phyloP scores from a whole-genome alignment of 2,329 filamentous ascomycete species.

The Trichoderma breve region DNA sequence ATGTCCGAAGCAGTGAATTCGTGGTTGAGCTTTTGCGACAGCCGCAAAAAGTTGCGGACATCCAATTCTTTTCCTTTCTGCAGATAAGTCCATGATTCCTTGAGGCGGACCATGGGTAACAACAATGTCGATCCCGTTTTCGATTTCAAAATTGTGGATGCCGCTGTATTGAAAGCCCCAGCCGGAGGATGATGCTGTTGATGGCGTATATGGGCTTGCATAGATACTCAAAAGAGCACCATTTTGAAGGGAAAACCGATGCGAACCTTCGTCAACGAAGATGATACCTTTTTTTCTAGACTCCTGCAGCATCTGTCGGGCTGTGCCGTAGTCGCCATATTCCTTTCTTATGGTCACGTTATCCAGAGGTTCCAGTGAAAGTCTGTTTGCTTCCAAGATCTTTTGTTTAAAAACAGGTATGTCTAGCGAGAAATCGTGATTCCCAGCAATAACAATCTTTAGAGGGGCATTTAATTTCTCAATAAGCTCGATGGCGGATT shows the following conservation, averaged over 20 bases:
- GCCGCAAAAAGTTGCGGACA: slow-evolving; percentile 28
- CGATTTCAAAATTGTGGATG: slow-evolving; percentile 30
- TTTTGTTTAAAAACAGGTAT: slow-evolving; percentile 34
- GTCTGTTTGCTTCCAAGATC: slow-evolving; percentile 21
- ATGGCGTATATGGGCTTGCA: slow-evolving; percentile 46
- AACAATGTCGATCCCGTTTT: slow-evolving; percentile 30
- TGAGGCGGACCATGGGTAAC: slow-evolving; percentile 38
- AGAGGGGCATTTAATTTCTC: slow-evolving; percentile 41
- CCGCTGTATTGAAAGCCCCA: slow-evolving; percentile 47
- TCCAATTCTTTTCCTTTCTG: slow-evolving; percentile 29
- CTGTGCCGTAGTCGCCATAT: slow-evolving; percentile 40
- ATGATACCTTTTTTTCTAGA: slow-evolving; percentile 33
- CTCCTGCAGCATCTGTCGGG: slow-evolving; percentile 29
- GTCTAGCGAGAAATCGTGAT: slow-evolving; percentile 49
- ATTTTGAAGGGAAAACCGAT: slow-evolving; percentile 41
- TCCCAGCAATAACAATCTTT: slow-evolving; percentile 51
- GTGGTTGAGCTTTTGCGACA: slow-evolving; percentile 31
- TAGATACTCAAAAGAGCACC: slow-evolving; percentile 43
- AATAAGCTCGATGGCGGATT: slow-evolving; percentile 38
- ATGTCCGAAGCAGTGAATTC: slow-evolving; percentile 40
- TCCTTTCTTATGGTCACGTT: slow-evolving; percentile 24
- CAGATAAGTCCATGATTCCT: slow-evolving; percentile 42
- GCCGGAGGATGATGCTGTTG: slow-evolving; percentile 27
- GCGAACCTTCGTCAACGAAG: slow-evolving; percentile 43
- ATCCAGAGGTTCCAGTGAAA: not conserved